Conservation (phyloP, 2,329 filamentous ascomycete species). For the Colletotrichum sp. region DNA sequence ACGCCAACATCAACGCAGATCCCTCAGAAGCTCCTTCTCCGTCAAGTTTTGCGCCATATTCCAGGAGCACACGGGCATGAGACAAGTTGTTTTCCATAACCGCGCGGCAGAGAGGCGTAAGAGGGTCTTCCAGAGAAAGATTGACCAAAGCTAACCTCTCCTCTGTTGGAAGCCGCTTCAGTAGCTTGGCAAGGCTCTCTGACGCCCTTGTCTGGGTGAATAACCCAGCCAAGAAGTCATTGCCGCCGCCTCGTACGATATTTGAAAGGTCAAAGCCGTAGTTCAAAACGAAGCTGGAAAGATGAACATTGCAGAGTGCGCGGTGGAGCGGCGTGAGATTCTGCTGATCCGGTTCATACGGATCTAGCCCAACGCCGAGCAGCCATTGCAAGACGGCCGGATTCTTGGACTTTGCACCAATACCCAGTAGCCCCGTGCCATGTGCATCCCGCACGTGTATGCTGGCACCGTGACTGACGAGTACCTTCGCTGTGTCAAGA, state of each 20-base stretch:
- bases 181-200: neutral
- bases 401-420: neutral
- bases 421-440: constrained; percentile 5
- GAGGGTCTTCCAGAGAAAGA: neutral
- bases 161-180: neutral
- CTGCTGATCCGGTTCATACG: constrained; percentile 12
- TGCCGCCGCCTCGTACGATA: neutral
- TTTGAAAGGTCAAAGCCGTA: constrained; percentile 12
- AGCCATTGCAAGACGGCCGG: constrained; percentile 20
- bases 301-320: neutral
- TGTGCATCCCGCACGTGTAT: neutral
- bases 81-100: neutral
- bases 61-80: neutral
- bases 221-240: neutral
- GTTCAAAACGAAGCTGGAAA: neutral
- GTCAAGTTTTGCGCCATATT: constrained; percentile 11
- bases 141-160: neutral
- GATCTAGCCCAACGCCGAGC: constrained; percentile 6
- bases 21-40: constrained; percentile 11
- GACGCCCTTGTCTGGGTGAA: neutral
- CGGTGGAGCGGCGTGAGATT: constrained; percentile 3
- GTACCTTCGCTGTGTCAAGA: constrained; percentile 29
- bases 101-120: constrained; percentile 15
- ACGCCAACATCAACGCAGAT: constrained; percentile 23
- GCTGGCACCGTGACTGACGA: constrained; percentile 32